Evolutionary conservation across 441 rosid genomes (phyloP), one percentile per base, ranked within the genome.

Genomic region (Gossypium davidsonii): DNA sequence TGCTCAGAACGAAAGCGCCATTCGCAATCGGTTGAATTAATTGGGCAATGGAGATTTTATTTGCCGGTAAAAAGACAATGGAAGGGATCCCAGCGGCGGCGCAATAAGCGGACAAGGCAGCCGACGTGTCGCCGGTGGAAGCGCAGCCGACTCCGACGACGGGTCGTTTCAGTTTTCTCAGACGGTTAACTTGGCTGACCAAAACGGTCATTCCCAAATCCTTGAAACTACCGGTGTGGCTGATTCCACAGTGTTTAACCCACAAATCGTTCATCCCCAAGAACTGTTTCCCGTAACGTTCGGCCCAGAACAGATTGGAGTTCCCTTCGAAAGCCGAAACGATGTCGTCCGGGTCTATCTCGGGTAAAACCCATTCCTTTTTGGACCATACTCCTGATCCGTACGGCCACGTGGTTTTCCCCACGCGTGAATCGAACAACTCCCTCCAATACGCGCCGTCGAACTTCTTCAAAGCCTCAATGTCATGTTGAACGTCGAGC

Each of bases 191-290:
- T 77, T 89, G 93, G 58, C 88, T 87, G 26, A 87, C 89, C 80
- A 89, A 76, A 74, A 89, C 91, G 5, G 90, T 89, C 90, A 89
- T 89, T 0, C 91, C 91, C 39, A 89, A 76, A 78, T 89, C 93
- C 77, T 89, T 89, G 71, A 89, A 89, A 78, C 93, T 89, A 0
- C 91, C 91, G 0, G 90, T 87, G 68, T 89, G 93, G 73, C 88
- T 82, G 70, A 87, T 89, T 37, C 91, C 93, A 89, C 93, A 89
- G 62, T 89, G 93, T 74, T 89, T 89, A 10, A 89, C 93, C 93
- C 93, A 89, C 65, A 89, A 74, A 77, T 89, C 89, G 57, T 83
- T 84, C 93, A 89, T 87, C 11, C 84, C 89, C 21, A 85, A 44
- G 46, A 83, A 86, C 78, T 80, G 73, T 69, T 87, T 86, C 25